These are phyloP conservation scores for Linaria vulgaris DNA, from an alignment of 257 asterid species.

Conservation along the genomic window DNA sequence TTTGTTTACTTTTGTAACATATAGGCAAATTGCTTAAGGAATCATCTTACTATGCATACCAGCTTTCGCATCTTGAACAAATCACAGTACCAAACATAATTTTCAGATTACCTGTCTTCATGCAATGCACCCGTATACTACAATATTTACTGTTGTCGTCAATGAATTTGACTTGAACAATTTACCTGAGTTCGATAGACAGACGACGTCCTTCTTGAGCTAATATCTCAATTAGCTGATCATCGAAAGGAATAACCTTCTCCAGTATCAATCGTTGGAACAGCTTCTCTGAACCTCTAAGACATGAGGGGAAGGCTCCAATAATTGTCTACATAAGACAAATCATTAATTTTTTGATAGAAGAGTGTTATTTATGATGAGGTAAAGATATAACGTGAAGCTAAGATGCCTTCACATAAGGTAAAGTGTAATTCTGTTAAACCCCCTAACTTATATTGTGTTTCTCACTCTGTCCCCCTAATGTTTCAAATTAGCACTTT, in stretches of 20 bases:
- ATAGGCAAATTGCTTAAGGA: too few relatives aligned
- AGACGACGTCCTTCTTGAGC: slow-evolving; percentile 59
- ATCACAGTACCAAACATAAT: too few relatives aligned
- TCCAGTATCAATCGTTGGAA: slow-evolving; percentile 50
- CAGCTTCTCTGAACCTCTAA: slow-evolving; percentile 65
- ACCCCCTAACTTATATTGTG: too few relatives aligned
- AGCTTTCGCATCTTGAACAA: too few relatives aligned
- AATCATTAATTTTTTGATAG: slow-evolving; percentile 13
- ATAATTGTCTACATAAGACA: slow-evolving; percentile 56
- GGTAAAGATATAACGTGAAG: slow-evolving; percentile 5
- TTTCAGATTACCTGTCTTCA: slow-evolving; percentile 2
- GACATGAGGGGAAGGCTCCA: slow-evolving; percentile 67
- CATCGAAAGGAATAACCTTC: slow-evolving; percentile 57
- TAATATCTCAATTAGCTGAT: slow-evolving; percentile 62
- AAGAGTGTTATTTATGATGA: slow-evolving; percentile 7
- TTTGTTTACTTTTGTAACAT: too few relatives aligned
- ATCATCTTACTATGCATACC: too few relatives aligned
- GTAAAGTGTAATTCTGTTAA: too few relatives aligned
- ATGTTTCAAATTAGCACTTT: too few relatives aligned
- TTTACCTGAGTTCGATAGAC: slow-evolving; percentile 62
- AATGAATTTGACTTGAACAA: slow-evolving; percentile 22
- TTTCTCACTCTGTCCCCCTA: too few relatives aligned
- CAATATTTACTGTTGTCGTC: neutral
- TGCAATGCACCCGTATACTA: slow-evolving; percentile 20
- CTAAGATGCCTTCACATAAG: slow-evolving; percentile 16